Conservation (phyloP, 2,329 filamentous ascomycete genomes). For the Zymoseptoria pseudotritici region DNA sequence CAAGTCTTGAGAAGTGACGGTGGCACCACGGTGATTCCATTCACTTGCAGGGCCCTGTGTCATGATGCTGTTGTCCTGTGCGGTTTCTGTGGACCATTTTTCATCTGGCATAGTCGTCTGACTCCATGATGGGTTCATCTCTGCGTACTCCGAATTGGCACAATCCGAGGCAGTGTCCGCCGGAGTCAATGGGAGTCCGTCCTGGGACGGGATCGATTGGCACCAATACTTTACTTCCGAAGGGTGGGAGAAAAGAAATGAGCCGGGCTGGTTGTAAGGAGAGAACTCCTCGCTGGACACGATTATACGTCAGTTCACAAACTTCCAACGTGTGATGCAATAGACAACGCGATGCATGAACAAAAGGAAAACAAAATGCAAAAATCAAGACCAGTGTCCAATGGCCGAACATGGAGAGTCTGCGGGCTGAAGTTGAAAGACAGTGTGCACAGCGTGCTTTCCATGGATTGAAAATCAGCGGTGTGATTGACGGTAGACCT, state of each 20-base stretch:
- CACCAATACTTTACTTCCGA: constrained; percentile 26
- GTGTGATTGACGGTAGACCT: no score
- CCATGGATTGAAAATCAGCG: neutral
- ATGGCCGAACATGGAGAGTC: neutral
- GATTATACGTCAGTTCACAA: constrained; percentile 21
- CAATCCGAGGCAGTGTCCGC: constrained; percentile 27
- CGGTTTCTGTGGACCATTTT: constrained; percentile 19
- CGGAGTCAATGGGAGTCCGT: constrained; percentile 23
- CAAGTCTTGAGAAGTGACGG: constrained; percentile 15
- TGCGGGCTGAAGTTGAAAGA: neutral
- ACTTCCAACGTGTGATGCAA: constrained; percentile 1
- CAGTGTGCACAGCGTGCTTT: neutral
- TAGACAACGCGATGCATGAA: constrained; percentile 3
- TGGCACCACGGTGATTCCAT: constrained; percentile 14
- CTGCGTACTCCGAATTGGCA: constrained; percentile 21
- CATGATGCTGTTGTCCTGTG: constrained; percentile 19
- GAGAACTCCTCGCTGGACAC: constrained; percentile 23
- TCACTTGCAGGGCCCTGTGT: constrained; percentile 18
- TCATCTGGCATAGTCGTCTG: constrained; percentile 22
- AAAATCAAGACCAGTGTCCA: neutral
- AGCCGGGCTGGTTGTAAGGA: constrained; percentile 21
- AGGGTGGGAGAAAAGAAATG: constrained; percentile 25
- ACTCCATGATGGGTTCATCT: constrained; percentile 21
- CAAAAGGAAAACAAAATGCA: constrained; percentile 1
- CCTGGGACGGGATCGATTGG: constrained; percentile 21